Base-by-base conservation (phyloP, 129 eudicot species). In the Saposhnikovia divaricata region DNA sequence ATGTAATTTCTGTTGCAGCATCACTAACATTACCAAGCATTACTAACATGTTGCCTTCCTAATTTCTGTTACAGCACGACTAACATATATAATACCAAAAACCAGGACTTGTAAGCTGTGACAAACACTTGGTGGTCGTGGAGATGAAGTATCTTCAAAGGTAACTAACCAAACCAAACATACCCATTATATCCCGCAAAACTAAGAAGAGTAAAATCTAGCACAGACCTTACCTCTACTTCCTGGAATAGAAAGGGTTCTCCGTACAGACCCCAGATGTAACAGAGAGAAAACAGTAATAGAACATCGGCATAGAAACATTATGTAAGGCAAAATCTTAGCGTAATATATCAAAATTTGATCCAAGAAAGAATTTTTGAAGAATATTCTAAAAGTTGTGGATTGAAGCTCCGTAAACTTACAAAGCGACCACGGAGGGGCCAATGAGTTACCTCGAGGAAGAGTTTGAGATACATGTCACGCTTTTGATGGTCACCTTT, bases 401-500 rank as follows among this genome's bases (percentile, higher is more conserved):
- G 2, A 74, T 74, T 18, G 61, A 4, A 14, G 40, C 5, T 23
- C 10, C 19, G 0, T 12, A 11, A 12, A 42, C 46, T 9, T n/a
- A 25, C 42, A 45, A 38, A 45, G 75, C 18, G 37, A 66, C 9
- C 7, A 78, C 42, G 31, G 37, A 28, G 44, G 76, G 28, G 50
- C 1, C 6, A 34, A 19, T 66, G n/a, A 19, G 16, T 68, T 82
- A 89, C 93, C 93, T 87, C 88, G 9, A 72, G 66, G 71, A 87
- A 89, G 70, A 66, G 80, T 73, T 82, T 65, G 85, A 93, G 46
- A 80, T 88, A 93, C 27, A 84, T 81, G 84, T 72, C 83, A 6
- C 89, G 88, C 82, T 82, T 88, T 53, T 69, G 81, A 72, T 79
- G 79, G 89, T 90, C 97, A 75, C 93, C 93, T 28, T 77, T 46